phyloP scores from a whole-genome alignment of 345 rosid genomes.

The Dimocarpus longan region DNA sequence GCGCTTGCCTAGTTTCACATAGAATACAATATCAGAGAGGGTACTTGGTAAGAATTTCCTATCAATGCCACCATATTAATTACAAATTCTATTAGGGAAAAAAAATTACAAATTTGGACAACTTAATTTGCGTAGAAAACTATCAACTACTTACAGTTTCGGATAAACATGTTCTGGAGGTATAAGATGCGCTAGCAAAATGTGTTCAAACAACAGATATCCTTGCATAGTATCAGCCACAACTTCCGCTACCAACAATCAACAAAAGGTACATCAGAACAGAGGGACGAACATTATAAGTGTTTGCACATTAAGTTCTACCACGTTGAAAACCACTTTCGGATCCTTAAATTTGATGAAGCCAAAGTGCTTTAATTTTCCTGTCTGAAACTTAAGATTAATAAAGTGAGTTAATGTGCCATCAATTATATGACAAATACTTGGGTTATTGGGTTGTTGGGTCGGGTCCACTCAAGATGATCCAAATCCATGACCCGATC shows the following conservation, averaged over 20 bases:
- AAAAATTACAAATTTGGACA: slow-evolving; percentile 4
- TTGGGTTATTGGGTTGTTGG: no score
- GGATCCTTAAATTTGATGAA: slow-evolving; percentile 81
- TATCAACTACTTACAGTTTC: slow-evolving; percentile 55
- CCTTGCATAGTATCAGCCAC: slow-evolving; percentile 94
- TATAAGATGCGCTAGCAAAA: slow-evolving; percentile 72
- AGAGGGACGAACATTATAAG: neutral
- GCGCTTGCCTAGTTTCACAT: neutral
- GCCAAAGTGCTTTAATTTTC: slow-evolving; percentile 92
- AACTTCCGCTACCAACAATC: slow-evolving; percentile 78
- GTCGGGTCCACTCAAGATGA: no score
- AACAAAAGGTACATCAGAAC: slow-evolving; percentile 20
- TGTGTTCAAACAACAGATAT: slow-evolving; percentile 81
- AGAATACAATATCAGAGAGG: neutral
- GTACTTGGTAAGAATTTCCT: neutral
- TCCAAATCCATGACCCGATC: no score
- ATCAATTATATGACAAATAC: neutral
- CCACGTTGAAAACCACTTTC: slow-evolving; percentile 48
- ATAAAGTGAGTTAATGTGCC: neutral
- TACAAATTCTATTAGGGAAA: no score
- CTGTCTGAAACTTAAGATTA: slow-evolving; percentile 59
- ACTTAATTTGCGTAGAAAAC: neutral
- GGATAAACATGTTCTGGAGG: slow-evolving; percentile 77
- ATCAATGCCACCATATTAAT: neutral
- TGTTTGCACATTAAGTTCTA: neutral